A percentile compares a stretch with the other conserved stretches of the same genome.
Evolutionary conservation across 2,329 filamentous ascomycete genomes (phyloP).

Genomic region (Aspergillus ruber): DNA sequence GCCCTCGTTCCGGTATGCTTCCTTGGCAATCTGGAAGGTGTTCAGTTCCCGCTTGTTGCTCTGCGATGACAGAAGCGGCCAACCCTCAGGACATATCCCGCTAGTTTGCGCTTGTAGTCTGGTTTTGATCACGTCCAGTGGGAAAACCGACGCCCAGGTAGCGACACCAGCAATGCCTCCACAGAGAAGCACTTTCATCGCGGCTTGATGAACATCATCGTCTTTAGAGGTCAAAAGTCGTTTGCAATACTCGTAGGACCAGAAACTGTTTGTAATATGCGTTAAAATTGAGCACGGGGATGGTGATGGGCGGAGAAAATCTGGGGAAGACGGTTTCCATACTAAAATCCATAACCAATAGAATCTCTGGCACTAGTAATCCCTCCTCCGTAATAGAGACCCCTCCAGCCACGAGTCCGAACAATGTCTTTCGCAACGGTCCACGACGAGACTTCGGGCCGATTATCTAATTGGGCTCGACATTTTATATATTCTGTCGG

Average conservation of each 20-base stretch:
- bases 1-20: constrained; percentile 61
- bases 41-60: constrained; percentile 32
- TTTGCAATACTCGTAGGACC: constrained; percentile 76
- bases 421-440: constrained; percentile 58
- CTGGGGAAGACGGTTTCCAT: constrained; percentile 23
- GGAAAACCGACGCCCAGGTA: constrained; percentile 87
- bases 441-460: constrained; percentile 52
- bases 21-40: constrained; percentile 58
- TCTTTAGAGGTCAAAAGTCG: constrained; percentile 46
- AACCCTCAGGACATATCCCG: constrained; percentile 16
- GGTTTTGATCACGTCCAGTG: constrained; percentile 87
- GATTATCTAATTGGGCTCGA: constrained; percentile 63
- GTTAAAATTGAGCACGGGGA: constrained; percentile 7
- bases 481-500: constrained; percentile 92
- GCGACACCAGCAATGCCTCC: constrained; percentile 81
- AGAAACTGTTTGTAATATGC: constrained; percentile 53
- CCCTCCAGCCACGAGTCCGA: constrained; percentile 54
- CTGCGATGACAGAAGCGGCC: constrained; percentile 14
- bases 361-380: constrained; percentile 79
- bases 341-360: constrained; percentile 94
- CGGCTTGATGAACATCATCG: constrained; percentile 44
- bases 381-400: constrained; percentile 72
- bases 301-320: constrained; percentile 5
- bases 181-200: constrained; percentile 66
- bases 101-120: constrained; percentile 69